phyloP scores from a whole-genome alignment of 1,284 basidiomycete species.

The Meira miltonrushii region DNA sequence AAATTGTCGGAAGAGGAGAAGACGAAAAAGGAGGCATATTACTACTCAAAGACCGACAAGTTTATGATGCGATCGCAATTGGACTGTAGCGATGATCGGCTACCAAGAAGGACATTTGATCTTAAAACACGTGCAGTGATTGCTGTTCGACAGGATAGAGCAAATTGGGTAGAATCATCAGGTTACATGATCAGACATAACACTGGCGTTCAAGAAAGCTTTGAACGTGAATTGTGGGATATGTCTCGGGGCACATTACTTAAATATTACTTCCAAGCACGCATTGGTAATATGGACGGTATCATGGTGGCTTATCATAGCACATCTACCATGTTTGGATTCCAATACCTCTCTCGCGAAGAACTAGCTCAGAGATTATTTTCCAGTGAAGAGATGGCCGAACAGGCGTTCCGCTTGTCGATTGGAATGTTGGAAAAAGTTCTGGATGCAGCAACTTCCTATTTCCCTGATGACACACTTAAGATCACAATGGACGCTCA shows the following conservation, averaged over 20 bases:
- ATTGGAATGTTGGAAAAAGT: constrained; percentile 70
- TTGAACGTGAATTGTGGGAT: constrained; percentile 58
- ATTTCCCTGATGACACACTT: constrained; percentile 59
- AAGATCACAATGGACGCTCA: constrained; percentile 40
- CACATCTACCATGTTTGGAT: constrained; percentile 80
- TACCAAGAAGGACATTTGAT: constrained; percentile 89
- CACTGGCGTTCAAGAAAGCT: constrained; percentile 45
- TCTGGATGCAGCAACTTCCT: constrained; percentile 61
- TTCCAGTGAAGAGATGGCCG: constrained; percentile 63
- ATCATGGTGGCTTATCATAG: constrained; percentile 94
- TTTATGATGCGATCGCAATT: constrained; percentile 93
- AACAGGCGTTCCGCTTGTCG: constrained; percentile 72
- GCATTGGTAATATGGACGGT: constrained; percentile 96
- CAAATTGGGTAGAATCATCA: constrained; percentile 65
- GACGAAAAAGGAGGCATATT: constrained; percentile 51
- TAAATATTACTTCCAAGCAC: constrained; percentile 91
- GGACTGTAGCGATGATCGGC: constrained; percentile 72
- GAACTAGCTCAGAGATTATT: constrained; percentile 84
- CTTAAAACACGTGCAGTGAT: constrained; percentile 88
- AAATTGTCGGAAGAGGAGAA: constrained; percentile 51
- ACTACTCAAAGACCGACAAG: constrained; percentile 61
- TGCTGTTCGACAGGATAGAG: constrained; percentile 75
- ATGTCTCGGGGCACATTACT: constrained; percentile 87
- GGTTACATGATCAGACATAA: constrained; percentile 50
- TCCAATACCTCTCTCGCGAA: constrained; percentile 81